Evolutionary conservation across 2,329 filamentous ascomycete species (phyloP).

Genomic region (Pseudopithomyces chartarum): DNA sequence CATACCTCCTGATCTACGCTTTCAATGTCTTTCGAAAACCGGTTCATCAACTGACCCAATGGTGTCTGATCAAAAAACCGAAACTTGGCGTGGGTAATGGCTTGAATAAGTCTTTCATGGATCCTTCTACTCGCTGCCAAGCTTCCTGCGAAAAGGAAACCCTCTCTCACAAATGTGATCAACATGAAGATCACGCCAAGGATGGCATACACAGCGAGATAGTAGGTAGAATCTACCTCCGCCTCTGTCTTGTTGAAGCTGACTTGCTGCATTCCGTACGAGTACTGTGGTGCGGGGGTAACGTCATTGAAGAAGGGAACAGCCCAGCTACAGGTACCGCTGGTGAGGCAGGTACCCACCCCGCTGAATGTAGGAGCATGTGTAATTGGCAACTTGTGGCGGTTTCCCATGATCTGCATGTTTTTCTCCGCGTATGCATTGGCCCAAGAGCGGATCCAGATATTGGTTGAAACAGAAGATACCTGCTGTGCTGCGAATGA

Average conservation of each 20-base stretch:
- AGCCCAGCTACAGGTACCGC: conserved; percentile 57
- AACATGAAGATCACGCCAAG: conserved; percentile 78
- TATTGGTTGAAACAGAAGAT: conserved; percentile 82
- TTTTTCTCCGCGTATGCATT: conserved; percentile 74
- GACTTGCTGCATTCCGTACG: conserved; percentile 47
- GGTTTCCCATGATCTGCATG: conserved; percentile 34
- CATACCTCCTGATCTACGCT: conserved; percentile 89
- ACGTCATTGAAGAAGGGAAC: conserved; percentile 35
- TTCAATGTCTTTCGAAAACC: conserved; percentile 97
- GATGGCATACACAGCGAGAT: conserved; percentile 78
- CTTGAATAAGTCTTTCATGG: conserved; percentile 76
- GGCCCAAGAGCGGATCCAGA: conserved; percentile 96
- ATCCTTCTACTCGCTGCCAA: conserved; percentile 84
- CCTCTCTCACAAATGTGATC: conserved; percentile 81
- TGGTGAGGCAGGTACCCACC: conserved; percentile 54
- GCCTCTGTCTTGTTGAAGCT: conserved; percentile 44
- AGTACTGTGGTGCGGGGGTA: conserved; percentile 28
- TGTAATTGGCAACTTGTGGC: conserved; percentile 48
- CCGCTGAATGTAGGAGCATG: conserved; percentile 50
- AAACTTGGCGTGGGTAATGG: conserved; percentile 88
- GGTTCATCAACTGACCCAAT: conserved; percentile 94
- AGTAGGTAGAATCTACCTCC: conserved; percentile 80
- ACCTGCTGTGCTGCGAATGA: conserved; percentile 85
- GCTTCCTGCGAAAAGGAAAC: conserved; percentile 91
- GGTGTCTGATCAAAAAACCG: conserved; percentile 98